Evolutionary conservation across 2,329 filamentous ascomycete genomes (phyloP).

Genomic region (Leptographium lundbergii): DNA sequence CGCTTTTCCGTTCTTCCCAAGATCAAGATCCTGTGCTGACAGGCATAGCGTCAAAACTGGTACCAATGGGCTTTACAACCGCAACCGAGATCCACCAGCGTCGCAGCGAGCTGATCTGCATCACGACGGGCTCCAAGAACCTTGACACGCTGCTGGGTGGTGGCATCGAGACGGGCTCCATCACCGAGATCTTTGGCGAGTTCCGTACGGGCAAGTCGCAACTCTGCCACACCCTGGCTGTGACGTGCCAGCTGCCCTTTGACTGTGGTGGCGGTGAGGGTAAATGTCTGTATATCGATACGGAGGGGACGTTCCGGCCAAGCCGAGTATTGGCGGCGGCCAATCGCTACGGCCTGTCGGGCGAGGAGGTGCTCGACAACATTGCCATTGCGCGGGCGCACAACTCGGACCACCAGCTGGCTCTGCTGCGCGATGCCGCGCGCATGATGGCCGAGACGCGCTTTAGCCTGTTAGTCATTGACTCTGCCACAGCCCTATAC

Average conservation of each 20-base stretch:
- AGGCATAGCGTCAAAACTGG: slow-evolving; percentile 70
- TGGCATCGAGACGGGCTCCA: slow-evolving; percentile 91
- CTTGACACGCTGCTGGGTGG: slow-evolving; percentile 89
- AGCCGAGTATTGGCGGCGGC: slow-evolving; percentile 85
- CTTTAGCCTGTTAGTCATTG: slow-evolving; percentile 89
- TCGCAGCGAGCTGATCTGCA: slow-evolving; percentile 91
- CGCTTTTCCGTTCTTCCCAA: not conserved
- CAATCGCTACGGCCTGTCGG: slow-evolving; percentile 85
- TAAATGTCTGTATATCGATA: slow-evolving; percentile 97
- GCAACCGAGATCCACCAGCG: slow-evolving; percentile 98
- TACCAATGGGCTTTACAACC: slow-evolving; percentile 98
- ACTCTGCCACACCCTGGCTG: slow-evolving; percentile 95
- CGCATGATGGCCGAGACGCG: slow-evolving; percentile 99
- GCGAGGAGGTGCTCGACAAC: slow-evolving; percentile 96
- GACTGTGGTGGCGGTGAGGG: slow-evolving; percentile 98
- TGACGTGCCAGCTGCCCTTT: slow-evolving; percentile 94
- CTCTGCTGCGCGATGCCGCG: slow-evolving; percentile 85
- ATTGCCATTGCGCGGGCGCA: slow-evolving; percentile 96
- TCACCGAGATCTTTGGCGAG: slow-evolving; percentile 96
- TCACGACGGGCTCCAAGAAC: slow-evolving; percentile 96
- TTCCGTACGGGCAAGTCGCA: slow-evolving; percentile 98
- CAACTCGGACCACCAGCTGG: slow-evolving; percentile 95
- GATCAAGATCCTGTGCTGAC: not conserved
- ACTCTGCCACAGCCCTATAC: slow-evolving; percentile 91
- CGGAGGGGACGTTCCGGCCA: slow-evolving; percentile 91